Evolutionary conservation across 768 basidiomycete genomes (phyloP), one percentile per base, ranked within the genome.

Genomic region (Mycena leptocephala): DNA sequence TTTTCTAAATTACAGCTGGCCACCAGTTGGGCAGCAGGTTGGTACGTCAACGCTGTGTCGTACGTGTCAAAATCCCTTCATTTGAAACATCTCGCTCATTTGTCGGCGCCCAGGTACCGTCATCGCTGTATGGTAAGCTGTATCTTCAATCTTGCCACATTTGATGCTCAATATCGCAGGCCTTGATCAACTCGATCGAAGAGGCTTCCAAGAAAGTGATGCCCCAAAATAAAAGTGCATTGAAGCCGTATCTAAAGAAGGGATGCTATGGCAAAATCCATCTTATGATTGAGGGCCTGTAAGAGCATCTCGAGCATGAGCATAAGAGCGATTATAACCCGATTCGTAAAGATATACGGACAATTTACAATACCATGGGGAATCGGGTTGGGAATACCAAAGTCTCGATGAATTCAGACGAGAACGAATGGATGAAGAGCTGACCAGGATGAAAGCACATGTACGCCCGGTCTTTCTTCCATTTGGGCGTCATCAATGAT

Each of bases 1-100:
- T 55, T 24, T n/a, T n/a, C 35, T 53, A 22, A 39, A 26, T 53
- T n/a, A 16, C 30, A 28, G 58, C n/a, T n/a, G n/a, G n/a, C n/a
- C n/a, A n/a, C 7, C 56, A 83, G 82, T 56, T 81, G 81, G 78
- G 81, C 82, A 0, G 81, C 61, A 10, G 82, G 82, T 14, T 81
- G 81, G 69, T 79, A 81, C 58, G 75, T 78, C 63, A 80, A 80
- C 48, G 74, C 80, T 14, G 59, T 82, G 37, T 55, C 76, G 77
- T 83, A 61, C 30, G 79, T 6, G 35, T 73, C 3, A 43, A 51
- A 18, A 58, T 30, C 11, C 13, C 51, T 55, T 26, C 51, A 32
- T 48, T 37, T 1, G 4, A 58, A 41, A 58, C 18, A 20, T 26
- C 7, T 66, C 22, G 9, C 51, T 66, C 13, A 46, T 32, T 6